Evolutionary conservation across 306 rosid genomes (phyloP).

Genomic region (Clitoria ternatea): DNA sequence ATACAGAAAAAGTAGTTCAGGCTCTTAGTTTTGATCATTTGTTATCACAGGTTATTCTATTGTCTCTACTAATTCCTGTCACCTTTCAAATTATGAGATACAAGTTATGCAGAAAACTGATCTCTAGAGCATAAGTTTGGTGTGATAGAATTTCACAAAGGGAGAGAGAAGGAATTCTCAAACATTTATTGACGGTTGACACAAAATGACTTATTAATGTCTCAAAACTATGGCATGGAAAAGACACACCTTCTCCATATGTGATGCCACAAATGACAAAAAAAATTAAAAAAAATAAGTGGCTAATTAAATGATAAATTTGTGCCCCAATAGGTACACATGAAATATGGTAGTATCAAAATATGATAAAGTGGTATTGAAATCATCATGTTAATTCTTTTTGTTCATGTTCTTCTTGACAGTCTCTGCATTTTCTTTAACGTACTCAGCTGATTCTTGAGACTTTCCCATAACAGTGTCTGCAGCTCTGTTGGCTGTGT

Average conservation of each 20-base stretch:
- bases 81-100: too few relatives aligned
- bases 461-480: slow-evolving; percentile 41
- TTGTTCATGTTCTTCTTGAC: slow-evolving; percentile 48
- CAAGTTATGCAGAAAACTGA: too few relatives aligned
- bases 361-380: not conserved
- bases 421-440: slow-evolving; percentile 35
- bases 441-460: slow-evolving; percentile 45
- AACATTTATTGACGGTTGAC: slow-evolving; percentile 21
- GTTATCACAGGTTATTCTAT: too few relatives aligned
- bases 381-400: slow-evolving; percentile 40
- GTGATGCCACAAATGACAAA: slow-evolving; percentile 2
- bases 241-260: slow-evolving; percentile 25
- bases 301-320: too few relatives aligned
- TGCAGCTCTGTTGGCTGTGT: slow-evolving; percentile 53
- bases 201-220: slow-evolving; percentile 17
- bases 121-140: too few relatives aligned
- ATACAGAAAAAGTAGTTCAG: too few relatives aligned
- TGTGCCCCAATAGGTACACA: too few relatives aligned
- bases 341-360: not conserved
- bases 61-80: too few relatives aligned
- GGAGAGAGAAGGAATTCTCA: not conserved
- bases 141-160: not conserved
- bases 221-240: slow-evolving; percentile 28
- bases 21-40: too few relatives aligned
- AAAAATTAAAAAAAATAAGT: not conserved